A percentile compares a stretch with the other conserved stretches of the same genome.
Conservation (phyloP, 192 early-diverging fungal genomes). For the Mortierella antarctica region DNA sequence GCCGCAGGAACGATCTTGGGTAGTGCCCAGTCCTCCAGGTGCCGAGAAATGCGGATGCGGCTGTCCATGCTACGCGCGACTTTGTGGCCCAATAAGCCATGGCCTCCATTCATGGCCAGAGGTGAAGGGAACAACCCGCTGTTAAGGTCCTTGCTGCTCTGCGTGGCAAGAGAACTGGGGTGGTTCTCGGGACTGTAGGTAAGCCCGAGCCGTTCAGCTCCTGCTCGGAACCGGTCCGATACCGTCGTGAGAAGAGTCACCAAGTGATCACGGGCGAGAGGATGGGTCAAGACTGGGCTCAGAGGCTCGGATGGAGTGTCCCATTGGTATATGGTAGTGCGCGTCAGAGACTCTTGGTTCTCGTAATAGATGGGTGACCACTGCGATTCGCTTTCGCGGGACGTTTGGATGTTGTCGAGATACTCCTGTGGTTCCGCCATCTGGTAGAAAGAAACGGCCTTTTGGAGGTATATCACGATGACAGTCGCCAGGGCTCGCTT, state of each 20-base stretch:
- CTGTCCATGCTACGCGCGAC: constrained; percentile 21
- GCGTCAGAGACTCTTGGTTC: constrained; percentile 23
- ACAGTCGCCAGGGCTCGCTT: constrained; percentile 37
- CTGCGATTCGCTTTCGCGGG: constrained; percentile 37
- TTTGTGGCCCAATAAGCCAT: constrained; percentile 1
- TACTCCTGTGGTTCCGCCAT: constrained; percentile 43
- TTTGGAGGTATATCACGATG: constrained; percentile 47
- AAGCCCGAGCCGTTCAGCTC: constrained; percentile 23
- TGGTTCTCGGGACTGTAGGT: constrained; percentile 22
- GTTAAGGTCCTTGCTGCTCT: constrained; percentile 8
- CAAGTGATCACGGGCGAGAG: constrained; percentile 43
- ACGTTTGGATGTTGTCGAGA: constrained; percentile 36
- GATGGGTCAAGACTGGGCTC: constrained; percentile 32
- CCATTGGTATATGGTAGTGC: constrained; percentile 16
- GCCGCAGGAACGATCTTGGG: constrained; percentile 25
- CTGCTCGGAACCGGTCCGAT: constrained; percentile 44
- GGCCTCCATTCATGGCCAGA: background rate
- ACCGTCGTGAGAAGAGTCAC: constrained; percentile 34
- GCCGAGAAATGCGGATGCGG: constrained; percentile 45
- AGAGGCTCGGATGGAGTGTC: constrained; percentile 30
- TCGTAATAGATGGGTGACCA: constrained; percentile 40
- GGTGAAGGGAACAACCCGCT: constrained; percentile 20
- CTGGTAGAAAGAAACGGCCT: constrained; percentile 12
- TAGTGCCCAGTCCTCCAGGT: constrained; percentile 43
- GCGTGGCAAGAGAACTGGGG: background rate